These are phyloP conservation scores for Spinacia oleracea DNA, from an alignment of 179 eudicot genomes.

Conservation along the genomic window DNA sequence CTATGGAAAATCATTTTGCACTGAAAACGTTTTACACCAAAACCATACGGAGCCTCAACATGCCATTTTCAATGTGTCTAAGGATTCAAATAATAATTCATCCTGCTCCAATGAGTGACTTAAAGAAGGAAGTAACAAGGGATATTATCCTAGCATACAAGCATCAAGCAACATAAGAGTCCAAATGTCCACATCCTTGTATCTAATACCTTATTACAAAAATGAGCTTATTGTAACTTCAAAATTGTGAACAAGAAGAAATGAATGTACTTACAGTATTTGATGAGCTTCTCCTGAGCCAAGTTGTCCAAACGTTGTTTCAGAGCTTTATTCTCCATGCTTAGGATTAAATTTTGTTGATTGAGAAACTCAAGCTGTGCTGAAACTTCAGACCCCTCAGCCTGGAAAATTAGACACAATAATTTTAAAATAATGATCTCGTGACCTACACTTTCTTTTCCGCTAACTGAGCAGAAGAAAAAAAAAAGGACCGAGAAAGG, in stretches of 20 bases:
- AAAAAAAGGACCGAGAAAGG: neutral
- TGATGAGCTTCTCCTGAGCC: slow-evolving; percentile 87
- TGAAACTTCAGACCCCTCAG: slow-evolving; percentile 83
- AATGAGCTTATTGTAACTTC: neutral
- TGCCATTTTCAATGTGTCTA: neutral
- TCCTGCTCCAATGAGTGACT: neutral
- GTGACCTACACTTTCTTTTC: neutral
- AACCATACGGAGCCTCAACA: no score
- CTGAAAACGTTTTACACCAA: no score
- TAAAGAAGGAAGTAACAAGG: neutral
- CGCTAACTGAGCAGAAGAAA: neutral
- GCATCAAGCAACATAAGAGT: slow-evolving; percentile 15
- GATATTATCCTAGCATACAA: neutral
- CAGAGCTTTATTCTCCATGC: slow-evolving; percentile 95
- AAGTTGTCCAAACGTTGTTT: slow-evolving; percentile 86
- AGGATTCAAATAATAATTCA: neutral
- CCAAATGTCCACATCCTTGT: neutral
- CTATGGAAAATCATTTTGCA: no score
- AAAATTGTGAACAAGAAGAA: neutral
- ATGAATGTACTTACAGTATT: slow-evolving; percentile 55
- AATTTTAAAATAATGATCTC: neutral
- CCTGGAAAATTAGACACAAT: slow-evolving; percentile 42
- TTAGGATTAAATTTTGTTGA: slow-evolving; percentile 82
- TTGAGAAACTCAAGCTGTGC: slow-evolving; percentile 89
- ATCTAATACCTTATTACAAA: neutral